Evolutionary conservation across 2,329 filamentous ascomycete genomes (phyloP), one percentile per base, ranked within the genome.

Genomic region (Talaromyces marneffei): DNA sequence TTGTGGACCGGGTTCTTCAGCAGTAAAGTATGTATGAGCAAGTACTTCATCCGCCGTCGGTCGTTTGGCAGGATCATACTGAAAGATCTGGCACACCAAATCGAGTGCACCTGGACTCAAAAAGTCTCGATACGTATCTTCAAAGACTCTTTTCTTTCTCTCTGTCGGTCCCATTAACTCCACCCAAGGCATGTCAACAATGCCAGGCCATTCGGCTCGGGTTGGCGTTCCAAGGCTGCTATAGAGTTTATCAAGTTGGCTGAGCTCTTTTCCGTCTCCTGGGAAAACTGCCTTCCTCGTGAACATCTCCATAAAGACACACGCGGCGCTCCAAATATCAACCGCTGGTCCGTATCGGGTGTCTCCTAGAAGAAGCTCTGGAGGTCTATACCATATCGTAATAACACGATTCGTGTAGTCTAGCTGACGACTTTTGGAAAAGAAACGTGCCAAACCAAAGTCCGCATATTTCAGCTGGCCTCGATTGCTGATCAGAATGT

Each of bases 341-440:
- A 96, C 91, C 2, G 90, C 90, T 0, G 91, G 90, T 4, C 90
- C 91, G 71, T 97, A 97, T 68, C 90, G 86, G 4, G 92, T 96
- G 74, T 96, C 92, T 6, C 92, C 92, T 1, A 96, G 83, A 0
- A 96, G 80, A n/a, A 97, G 82, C 73, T 97, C 92, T 0, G 92
- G 92, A 0, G 91, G 90, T 3, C 92, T 86, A 74, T 97, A 97
- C 95, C 95, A 99, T 66, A 99, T 97, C 2, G 94, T 99, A 72
- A 99, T 96, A 68, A 99, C 95, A 37, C 94, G 89, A 72, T 99
- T 99, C 1, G 94, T 99, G 74, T 99, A 99, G 73, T 99, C 93
- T 52, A 96, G 84, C 73, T 94, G 90, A 63, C 89, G 87, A 55
- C 89, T 87, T 74, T 99, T 99, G 35, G 92, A 90, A 71, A 96